Conservation (phyloP, 495 filamentous ascomycete species). For the Platismatia glauca region DNA sequence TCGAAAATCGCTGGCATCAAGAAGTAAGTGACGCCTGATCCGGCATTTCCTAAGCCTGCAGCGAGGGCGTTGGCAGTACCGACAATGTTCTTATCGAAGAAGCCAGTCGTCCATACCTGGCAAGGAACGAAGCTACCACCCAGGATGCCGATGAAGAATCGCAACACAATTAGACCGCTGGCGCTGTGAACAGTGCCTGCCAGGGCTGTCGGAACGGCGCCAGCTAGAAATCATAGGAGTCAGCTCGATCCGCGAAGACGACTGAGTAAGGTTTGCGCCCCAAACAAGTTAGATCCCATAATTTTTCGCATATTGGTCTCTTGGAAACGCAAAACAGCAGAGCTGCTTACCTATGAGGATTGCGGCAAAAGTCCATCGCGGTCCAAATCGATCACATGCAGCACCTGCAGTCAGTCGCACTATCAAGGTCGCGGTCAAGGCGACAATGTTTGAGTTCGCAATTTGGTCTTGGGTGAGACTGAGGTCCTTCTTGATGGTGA, state of each 20-base stretch:
- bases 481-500: conserved; percentile 70
- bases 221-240: conserved; percentile 35
- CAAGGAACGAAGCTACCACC: conserved; percentile 88
- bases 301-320: too few species aligned
- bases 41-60: conserved; percentile 80
- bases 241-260: too few species aligned
- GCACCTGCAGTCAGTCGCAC: conserved; percentile 73
- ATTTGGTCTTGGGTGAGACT: conserved; percentile 59
- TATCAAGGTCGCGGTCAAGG: conserved; percentile 68
- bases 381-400: conserved; percentile 75
- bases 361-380: conserved; percentile 70
- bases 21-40: conserved; percentile 79
- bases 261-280: too few species aligned
- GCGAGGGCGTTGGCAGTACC: conserved; percentile 83
- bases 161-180: conserved; percentile 60
- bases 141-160: conserved; percentile 89
- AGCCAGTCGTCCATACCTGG: conserved; percentile 90
- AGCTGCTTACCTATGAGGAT: conserved; percentile 37
- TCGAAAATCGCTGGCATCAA: conserved; percentile 89
- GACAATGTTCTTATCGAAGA: conserved; percentile 94
- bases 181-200: conserved; percentile 66
- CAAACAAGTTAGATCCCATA: too few species aligned
- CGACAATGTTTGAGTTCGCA: conserved; percentile 86
- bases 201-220: conserved; percentile 72
- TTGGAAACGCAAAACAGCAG: background rate